A percentile compares a stretch with the other conserved stretches of the same genome.
phyloP scores from a whole-genome alignment of 75 land plant species.

The Chamaecyparis obtusa region DNA sequence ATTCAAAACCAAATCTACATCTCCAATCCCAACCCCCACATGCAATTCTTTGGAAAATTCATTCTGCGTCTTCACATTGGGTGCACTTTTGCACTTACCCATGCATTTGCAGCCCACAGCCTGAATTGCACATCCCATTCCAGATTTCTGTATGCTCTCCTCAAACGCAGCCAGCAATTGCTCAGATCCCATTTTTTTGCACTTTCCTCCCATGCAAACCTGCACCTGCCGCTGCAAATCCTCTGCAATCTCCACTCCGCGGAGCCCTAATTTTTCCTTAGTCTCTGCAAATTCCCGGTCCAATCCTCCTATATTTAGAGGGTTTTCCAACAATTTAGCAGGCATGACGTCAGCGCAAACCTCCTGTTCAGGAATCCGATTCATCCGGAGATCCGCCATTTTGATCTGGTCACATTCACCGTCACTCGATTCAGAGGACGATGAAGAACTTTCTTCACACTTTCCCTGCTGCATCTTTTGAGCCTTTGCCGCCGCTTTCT shows the following conservation, averaged over 20 bases:
- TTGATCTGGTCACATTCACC: conserved; percentile 33
- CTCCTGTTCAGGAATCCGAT: neutral
- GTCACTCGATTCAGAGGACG: conserved; percentile 46
- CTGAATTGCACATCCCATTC: conserved; percentile 24
- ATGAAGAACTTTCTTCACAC: conserved; percentile 2
- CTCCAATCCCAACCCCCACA: conserved; percentile 44
- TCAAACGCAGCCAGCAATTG: conserved; percentile 50
- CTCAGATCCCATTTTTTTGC: conserved; percentile 66
- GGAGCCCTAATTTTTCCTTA: neutral
- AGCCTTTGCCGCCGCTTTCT: conserved; percentile 24
- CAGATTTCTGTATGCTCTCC: conserved; percentile 17
- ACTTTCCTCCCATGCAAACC: conserved; percentile 83
- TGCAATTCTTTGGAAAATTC: conserved; percentile 2
- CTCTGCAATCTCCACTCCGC: neutral
- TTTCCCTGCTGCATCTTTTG: neutral
- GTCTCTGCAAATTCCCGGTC: neutral
- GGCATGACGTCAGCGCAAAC: neutral
- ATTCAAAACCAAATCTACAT: conserved; percentile 38
- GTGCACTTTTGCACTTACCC: conserved; percentile 74
- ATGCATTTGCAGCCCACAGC: conserved; percentile 84
- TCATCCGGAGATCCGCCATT: neutral
- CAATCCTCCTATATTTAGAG: neutral
- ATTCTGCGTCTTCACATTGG: conserved; percentile 53
- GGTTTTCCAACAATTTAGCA: neutral
- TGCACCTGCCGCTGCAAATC: conserved; percentile 28